Percentiles rank a stretch among this genome's conserved stretches.
Evolutionary conservation across 345 rosid species (phyloP).

Genomic region (Toxicodendron radicans): DNA sequence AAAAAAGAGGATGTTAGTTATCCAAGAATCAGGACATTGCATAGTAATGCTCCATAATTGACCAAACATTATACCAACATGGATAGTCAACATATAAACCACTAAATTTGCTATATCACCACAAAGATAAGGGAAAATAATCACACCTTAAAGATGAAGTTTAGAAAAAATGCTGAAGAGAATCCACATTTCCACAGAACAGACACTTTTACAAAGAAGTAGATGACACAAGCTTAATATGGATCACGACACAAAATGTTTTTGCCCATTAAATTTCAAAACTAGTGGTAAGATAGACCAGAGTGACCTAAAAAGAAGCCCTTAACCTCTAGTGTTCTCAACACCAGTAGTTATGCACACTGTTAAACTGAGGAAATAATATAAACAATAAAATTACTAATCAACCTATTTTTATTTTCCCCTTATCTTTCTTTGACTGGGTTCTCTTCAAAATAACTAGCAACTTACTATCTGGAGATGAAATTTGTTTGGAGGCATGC

Average conservation of each 20-base stretch:
- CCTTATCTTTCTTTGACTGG: background rate
- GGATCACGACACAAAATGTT: background rate
- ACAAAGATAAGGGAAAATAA: background rate
- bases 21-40: background rate
- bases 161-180: slow-evolving; percentile 6
- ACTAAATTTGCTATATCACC: background rate
- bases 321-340: slow-evolving; percentile 1
- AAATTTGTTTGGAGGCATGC: slow-evolving; percentile 77
- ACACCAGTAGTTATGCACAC: background rate
- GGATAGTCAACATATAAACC: background rate
- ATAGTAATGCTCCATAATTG: background rate
- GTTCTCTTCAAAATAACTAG: background rate
- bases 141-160: background rate
- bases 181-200: background rate
- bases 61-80: background rate
- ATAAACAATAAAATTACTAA: background rate
- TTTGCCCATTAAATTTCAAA: background rate
- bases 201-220: background rate
- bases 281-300: background rate
- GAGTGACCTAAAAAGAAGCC: background rate
- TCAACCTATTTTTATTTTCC: background rate
- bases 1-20: background rate
- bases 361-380: background rate
- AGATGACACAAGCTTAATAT: too few relatives aligned
- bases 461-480: slow-evolving; percentile 67